These are phyloP conservation scores for Sclerotinia sclerotiorum DNA, from an alignment of 2,329 filamentous ascomycete genomes.

Conservation along the genomic window DNA sequence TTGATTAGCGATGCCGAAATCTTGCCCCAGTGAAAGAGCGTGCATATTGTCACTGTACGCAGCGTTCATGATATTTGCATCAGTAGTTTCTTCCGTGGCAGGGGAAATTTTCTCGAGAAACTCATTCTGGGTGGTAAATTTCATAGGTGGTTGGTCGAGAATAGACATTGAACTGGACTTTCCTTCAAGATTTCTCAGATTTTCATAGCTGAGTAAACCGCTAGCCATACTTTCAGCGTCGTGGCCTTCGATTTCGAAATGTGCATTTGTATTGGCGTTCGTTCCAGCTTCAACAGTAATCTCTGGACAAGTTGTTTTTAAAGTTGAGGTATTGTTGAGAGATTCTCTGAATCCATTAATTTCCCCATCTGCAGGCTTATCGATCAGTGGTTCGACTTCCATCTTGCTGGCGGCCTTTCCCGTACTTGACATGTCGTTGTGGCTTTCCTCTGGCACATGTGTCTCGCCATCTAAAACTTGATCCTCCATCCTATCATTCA, in stretches of 20 bases:
- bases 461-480: background rate
- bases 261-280: background rate
- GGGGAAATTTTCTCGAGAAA: background rate
- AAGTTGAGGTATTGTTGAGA: background rate
- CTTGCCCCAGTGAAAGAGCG: background rate
- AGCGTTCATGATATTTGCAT: background rate
- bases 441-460: background rate
- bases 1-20: background rate
- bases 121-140: background rate
- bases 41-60: background rate
- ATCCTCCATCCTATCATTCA: background rate
- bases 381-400: background rate
- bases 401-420: background rate
- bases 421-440: background rate
- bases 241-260: background rate
- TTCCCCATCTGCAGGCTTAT: background rate
- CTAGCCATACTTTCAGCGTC: background rate
- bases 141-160: background rate
- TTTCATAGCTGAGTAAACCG: background rate
- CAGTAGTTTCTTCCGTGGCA: background rate
- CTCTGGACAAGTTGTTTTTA: background rate
- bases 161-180: background rate
- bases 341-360: background rate
- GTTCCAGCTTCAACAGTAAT: background rate
- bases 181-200: constrained; percentile 3